Conservation (phyloP, 2,329 filamentous ascomycete genomes). For the Ophiostoma sp. region DNA sequence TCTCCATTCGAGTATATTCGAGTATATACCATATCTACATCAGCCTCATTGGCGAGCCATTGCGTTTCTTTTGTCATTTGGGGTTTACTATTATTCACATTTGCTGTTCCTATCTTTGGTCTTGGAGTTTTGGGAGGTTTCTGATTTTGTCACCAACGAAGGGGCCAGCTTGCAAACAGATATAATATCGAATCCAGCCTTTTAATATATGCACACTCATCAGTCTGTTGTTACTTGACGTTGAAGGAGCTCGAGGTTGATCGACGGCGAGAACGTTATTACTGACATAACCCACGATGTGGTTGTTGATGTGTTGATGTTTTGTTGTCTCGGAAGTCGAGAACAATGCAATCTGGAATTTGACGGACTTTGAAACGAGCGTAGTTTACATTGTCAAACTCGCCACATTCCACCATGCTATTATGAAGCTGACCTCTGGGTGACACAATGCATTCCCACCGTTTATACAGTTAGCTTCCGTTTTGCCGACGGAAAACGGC, state of each 20-base stretch:
- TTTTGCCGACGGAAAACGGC: not conserved
- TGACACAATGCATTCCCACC: not conserved
- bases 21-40: not conserved
- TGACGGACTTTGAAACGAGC: constrained; percentile 7
- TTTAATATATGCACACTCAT: not conserved
- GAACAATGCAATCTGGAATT: not conserved
- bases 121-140: not conserved
- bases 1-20: not conserved
- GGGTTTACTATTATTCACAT: not conserved
- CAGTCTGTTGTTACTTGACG: not conserved
- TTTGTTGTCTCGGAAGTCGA: not conserved
- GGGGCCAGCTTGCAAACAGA: not conserved
- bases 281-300: not conserved
- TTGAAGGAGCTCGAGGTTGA: not conserved
- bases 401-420: not conserved
- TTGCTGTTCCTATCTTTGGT: not conserved
- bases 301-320: not conserved
- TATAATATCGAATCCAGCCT: constrained; percentile 3
- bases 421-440: not conserved
- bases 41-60: not conserved
- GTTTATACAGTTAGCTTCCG: not conserved
- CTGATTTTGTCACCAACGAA: not conserved
- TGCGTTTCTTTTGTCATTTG: constrained; percentile 7
- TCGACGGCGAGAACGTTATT: not conserved
- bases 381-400: not conserved